Evolutionary conservation across 75 land plant species (phyloP), one percentile per base, ranked within the genome.

Genomic region (Gnetum montanum): DNA sequence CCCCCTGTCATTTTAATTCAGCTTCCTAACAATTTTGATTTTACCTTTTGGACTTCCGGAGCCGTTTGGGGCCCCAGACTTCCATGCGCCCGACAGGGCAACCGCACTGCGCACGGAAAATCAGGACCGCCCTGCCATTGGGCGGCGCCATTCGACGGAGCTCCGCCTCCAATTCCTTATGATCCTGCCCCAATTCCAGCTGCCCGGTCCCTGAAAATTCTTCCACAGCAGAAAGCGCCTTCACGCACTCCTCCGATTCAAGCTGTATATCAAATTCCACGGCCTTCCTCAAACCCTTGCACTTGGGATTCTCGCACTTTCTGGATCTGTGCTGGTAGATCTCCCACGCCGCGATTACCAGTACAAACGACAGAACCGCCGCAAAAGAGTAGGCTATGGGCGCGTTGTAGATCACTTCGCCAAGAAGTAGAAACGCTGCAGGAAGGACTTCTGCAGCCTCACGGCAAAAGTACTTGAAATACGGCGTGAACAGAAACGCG

Each of bases 261-360:
- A 86, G 59, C 57, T 86, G 91, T 28, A 86, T 83, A 48, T 86
- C 91, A 44, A 83, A 72, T 51, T 79, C 91, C 58, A 79, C 88
- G 1, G 91, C 88, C 46, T 86, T 86, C 36, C 69, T 49, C 12
- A 86, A 62, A 3, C 91, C 91, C 46, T 68, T 65, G 67, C 91
- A 86, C 18, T 59, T 34, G 15, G 88, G 91, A 49, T 79, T 86
- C 8, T 80, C 81, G 29, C 91, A 86, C 33, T 74, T 80, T 43
- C 83, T 75, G 3, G 74, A 15, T 53, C 70, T 71, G 52, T 70
- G 60, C 28, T 61, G 67, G 43, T 72, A 41, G 24, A 86, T 27
- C 50, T 78, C 83, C 67, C 74, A 83, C 1, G 30, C 35, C 2
- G 41, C 70, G 19, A 86, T 41, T 26, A 69, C 70, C 1, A 57